Evolutionary conservation across 2,329 filamentous ascomycete genomes (phyloP), one percentile per base, ranked within the genome.

Genomic region (Aspergillus sp.): DNA sequence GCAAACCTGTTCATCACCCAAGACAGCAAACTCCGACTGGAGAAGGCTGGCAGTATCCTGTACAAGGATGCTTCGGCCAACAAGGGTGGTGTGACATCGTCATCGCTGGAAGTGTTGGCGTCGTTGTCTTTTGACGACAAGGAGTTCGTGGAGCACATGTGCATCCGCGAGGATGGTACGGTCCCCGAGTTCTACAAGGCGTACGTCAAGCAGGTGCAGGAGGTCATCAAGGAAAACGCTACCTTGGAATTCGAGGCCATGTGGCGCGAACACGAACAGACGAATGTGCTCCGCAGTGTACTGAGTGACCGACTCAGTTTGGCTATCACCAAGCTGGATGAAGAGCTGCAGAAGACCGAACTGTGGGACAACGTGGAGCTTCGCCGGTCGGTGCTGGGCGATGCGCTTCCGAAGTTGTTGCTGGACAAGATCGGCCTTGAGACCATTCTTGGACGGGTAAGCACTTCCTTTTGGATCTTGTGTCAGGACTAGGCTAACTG

Each of bases 1-100:
- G 93, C 93, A 70, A 98, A 97, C 69, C 78, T 98, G 47, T 98
- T 98, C 80, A 94, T 98, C 72, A 96, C 93, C 0, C 93, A 98
- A 71, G 93, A 98, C 62, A 91, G 91, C 60, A 97, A 97, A 76
- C 80, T 97, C 47, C 87, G 90, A 20, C 82, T 98, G 12, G 93
- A 98, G 74, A 85, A 89, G 60, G 90, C 91, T n/a, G 93, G 93
- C 51, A 94, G 89, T 64, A 83, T 97, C 60, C 73, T 98, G 37
- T 96, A 90, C 84, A 98, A 98, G 75, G 93, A 98, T 69, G 93
- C 93, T 4, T 95, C 89, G 33, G 90, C 91, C 48, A 98, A 98
- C 81, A 98, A 98, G 78, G 93, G 93, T 56, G 93, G 93, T 67
- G 93, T 98, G 41, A 98, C 93, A 0, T 96, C 90, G 1, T 97